Conservation (phyloP, 768 basidiomycete genomes). For the Pluteus cervinus region DNA sequence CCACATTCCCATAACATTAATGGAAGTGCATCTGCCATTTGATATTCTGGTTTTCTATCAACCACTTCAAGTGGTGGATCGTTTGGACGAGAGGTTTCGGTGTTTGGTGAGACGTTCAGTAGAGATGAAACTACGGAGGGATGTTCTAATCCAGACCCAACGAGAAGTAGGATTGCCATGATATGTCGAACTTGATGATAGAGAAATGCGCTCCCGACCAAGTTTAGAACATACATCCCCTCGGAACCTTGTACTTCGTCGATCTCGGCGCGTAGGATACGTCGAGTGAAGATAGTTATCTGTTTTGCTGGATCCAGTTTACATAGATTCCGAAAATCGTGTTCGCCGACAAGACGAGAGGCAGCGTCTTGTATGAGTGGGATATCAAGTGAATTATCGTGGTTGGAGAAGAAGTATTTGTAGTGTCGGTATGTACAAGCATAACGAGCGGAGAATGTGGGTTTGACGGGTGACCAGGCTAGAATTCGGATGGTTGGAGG, state of each 20-base stretch:
- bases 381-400: constrained; percentile 64
- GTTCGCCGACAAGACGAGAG: constrained; percentile 67
- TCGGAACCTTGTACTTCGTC: constrained; percentile 30
- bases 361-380: constrained; percentile 74
- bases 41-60: constrained; percentile 78
- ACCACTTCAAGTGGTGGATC: constrained; percentile 39
- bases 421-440: constrained; percentile 87
- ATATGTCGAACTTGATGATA: constrained; percentile 97
- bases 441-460: constrained; percentile 82
- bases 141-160: constrained; percentile 74
- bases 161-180: constrained; percentile 85
- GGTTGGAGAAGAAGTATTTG: constrained; percentile 90
- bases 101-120: constrained; percentile 59
- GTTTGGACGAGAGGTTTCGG: constrained; percentile 25
- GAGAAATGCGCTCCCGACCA: constrained; percentile 83
- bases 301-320: constrained; percentile 92
- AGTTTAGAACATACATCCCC: constrained; percentile 68
- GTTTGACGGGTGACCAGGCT: constrained; percentile 88
- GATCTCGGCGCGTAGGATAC: constrained; percentile 63
- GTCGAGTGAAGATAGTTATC: constrained; percentile 70
- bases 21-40: constrained; percentile 90
- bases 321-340: constrained; percentile 95
- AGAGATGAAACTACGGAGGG: constrained; percentile 67
- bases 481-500: constrained; percentile 86
- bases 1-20: constrained; percentile 89